Evolutionary conservation across 768 basidiomycete species (phyloP).

Genomic region (Mycena olivaceomarginata): DNA sequence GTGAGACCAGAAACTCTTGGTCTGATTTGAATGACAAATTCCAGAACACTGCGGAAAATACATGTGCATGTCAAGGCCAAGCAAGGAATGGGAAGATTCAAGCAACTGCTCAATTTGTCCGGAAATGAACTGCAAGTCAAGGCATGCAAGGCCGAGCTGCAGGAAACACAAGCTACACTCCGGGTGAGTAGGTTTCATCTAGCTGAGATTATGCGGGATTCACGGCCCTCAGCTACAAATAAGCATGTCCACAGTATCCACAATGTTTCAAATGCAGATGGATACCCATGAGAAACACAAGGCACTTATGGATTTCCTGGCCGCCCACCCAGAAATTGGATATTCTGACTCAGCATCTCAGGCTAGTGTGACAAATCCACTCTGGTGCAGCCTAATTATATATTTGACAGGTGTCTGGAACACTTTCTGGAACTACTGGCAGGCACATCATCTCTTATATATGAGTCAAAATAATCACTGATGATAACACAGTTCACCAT

Average conservation of each 20-base stretch:
- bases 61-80: not conserved
- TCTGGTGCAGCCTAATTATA: not conserved
- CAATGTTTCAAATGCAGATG: constrained; percentile 1
- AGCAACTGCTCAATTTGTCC: constrained; percentile 7
- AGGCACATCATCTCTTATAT: not conserved
- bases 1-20: not conserved
- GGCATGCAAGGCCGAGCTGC: not conserved
- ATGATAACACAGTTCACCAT: constrained; percentile 1
- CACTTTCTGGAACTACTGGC: not conserved
- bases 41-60: not conserved
- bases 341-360: constrained; percentile 2
- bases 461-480: not conserved
- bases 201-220: not conserved
- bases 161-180: not conserved
- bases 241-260: not conserved
- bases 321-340: not conserved
- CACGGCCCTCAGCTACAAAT: not conserved
- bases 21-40: constrained; percentile 1
- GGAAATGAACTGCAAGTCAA: constrained; percentile 1
- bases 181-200: not conserved
- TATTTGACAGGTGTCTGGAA: not conserved
- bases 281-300: not conserved
- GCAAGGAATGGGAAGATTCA: constrained; percentile 2
- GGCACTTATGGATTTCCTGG: not conserved
- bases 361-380: not conserved